Evolutionary conservation across 1,139 yeast genomes (phyloP), one percentile per base, ranked within the genome.

Genomic region (Hemisphaericaspora xylofermentans): DNA sequence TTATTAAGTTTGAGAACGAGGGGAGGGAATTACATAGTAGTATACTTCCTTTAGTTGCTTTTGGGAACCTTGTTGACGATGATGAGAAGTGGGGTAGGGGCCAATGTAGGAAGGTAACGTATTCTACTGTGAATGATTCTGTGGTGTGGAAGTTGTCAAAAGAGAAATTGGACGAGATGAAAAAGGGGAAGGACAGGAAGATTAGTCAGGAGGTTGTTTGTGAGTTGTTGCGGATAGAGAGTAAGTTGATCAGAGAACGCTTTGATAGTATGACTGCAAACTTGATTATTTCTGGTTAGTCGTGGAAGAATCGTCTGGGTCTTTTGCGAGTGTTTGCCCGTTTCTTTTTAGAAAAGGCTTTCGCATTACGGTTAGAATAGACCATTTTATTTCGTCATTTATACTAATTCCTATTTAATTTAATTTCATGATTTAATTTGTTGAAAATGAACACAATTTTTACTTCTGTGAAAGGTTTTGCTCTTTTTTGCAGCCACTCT

Each of bases 21-120:
- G 74, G 74, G 50, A 76, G 86, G 3, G 78, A 76, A 34, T 73
- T 91, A 28, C 78, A 76, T 43, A 93, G 93, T 46, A 83, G 88
- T 14, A 78, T 91, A 43, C 74, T 93, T 26, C 95, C 96, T n/a
- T 80, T 89, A 48, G 89, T 97, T 0, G 83, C 95, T 4, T 87
- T 89, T 61, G 98, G 98, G 2, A 89, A 84, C 57, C 63, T 84
- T 36, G 63, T 62, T 24, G 70, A 61, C 36, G 51, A 47, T 32
- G n/a, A 24, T 24, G n/a, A 24, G n/a, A 10, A 26, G n/a, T n/a
- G n/a, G 5, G 16, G 9, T 14, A 59, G 60, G 12, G 57, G 65
- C 1, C 63, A 63, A 37, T 66, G 65, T 42, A 64, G 79, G 42
- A 63, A 71, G 43, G 54, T 76, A 55, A 51, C 73, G 47, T 71